phyloP scores from a whole-genome alignment of 2,329 filamentous ascomycete species.

The Raffaelea deltoideospora region DNA sequence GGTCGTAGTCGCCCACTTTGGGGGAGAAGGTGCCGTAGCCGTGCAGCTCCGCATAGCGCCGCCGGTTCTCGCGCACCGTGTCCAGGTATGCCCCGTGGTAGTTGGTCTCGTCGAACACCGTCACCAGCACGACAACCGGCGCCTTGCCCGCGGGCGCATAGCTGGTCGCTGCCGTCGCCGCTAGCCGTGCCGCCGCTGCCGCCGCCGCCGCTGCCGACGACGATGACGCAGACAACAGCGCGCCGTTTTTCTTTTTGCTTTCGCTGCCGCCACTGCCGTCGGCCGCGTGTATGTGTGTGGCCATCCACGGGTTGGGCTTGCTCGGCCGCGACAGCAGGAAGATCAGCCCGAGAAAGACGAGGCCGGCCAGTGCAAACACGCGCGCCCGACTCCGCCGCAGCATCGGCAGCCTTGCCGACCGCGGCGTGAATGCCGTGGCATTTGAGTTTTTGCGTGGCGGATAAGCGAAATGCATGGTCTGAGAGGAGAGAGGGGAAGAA shows the following conservation, averaged over 20 bases:
- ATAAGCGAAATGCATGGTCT: constrained; percentile 80
- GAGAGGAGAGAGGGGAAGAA: too few relatives aligned
- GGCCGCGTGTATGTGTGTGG: constrained; percentile 4
- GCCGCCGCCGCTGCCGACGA: background rate
- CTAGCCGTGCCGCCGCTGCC: constrained; percentile 2
- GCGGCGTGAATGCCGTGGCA: constrained; percentile 53
- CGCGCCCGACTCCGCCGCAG: constrained; percentile 49
- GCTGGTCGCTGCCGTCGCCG: constrained; percentile 4
- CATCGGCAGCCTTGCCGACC: constrained; percentile 33
- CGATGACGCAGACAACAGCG: too few relatives aligned
- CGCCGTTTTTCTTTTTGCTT: background rate
- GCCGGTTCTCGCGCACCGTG: constrained; percentile 66
- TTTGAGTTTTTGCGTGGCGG: constrained; percentile 73
- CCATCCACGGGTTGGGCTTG: constrained; percentile 8
- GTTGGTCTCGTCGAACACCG: constrained; percentile 55
- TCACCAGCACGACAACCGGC: constrained; percentile 61
- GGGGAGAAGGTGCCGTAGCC: constrained; percentile 81
- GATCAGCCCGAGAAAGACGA: constrained; percentile 42
- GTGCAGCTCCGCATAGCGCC: constrained; percentile 72
- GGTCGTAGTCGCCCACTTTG: constrained; percentile 59
- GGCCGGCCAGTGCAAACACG: constrained; percentile 35
- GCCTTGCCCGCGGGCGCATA: constrained; percentile 36
- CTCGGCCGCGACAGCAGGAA: constrained; percentile 36
- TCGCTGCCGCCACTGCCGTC: constrained; percentile 1
- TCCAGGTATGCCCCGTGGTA: constrained; percentile 54